These are phyloP conservation scores for Colletotrichum ledebouriae DNA, from an alignment of 2,329 filamentous ascomycete species.

Conservation along the genomic window DNA sequence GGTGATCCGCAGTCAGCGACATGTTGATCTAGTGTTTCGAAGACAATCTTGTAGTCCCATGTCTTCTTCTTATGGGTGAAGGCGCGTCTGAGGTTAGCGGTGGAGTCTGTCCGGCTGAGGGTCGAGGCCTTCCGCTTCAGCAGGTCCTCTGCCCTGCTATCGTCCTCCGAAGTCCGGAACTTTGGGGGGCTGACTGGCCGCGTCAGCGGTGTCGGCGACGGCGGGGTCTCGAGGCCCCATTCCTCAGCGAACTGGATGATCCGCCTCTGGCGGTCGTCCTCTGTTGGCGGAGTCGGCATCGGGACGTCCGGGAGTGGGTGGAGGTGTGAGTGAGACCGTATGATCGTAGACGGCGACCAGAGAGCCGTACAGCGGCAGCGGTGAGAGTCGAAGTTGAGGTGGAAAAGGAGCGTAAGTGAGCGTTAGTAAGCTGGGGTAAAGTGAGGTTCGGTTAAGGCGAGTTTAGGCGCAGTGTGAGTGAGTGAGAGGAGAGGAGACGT, in stretches of 20 bases:
- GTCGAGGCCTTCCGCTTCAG: constrained; percentile 58
- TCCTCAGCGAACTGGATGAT: constrained; percentile 64
- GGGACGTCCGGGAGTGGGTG: constrained; percentile 22
- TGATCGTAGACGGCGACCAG: constrained; percentile 14
- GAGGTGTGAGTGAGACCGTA: constrained; percentile 25
- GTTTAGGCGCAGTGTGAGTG: constrained; percentile 9
- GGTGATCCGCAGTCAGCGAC: constrained; percentile 64
- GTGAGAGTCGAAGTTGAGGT: not conserved
- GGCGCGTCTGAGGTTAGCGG: constrained; percentile 53
- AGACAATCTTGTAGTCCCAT: constrained; percentile 67
- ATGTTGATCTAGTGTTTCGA: constrained; percentile 64
- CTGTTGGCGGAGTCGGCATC: constrained; percentile 40
- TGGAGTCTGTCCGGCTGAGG: constrained; percentile 49
- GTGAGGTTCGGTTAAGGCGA: not conserved
- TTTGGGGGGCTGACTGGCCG: constrained; percentile 59
- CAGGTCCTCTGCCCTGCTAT: constrained; percentile 66
- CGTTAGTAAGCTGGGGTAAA: constrained; percentile 19
- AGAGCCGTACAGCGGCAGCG: not conserved
- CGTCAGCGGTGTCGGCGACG: constrained; percentile 55
- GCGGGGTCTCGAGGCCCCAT: constrained; percentile 62
- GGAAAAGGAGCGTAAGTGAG: constrained; percentile 22
- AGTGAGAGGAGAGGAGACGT: constrained; percentile 35
- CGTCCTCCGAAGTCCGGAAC: constrained; percentile 63
- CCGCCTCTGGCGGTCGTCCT: constrained; percentile 58
- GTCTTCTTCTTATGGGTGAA: constrained; percentile 64